Base-by-base conservation (phyloP, 108 stramenopile species). In the Skeletonema menzelii region DNA sequence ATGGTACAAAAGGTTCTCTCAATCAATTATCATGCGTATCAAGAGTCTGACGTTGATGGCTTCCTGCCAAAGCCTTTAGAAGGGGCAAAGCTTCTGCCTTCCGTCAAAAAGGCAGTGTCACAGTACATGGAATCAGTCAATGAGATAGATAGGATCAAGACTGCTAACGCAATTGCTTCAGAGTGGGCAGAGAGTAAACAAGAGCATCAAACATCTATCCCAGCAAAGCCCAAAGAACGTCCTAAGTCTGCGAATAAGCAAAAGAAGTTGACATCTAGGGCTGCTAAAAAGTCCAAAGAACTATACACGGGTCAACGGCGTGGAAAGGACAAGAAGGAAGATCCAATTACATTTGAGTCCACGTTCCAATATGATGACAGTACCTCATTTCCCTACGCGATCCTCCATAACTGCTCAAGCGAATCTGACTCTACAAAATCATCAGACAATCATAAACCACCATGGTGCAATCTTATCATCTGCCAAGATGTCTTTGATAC, bases 401-500 rank as follows among this genome's bases (percentile, higher is more conserved):
- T 70, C 28, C 46, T 72, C 8, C 60, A 67, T 8, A 73, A 73
- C 49, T 46, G 77, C 40, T 73, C 66, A 5, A 66, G 59, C 15
- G 38, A 65, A 46, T 28, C 56, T 7, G 35, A 30, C 3, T 1
- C 47, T 5, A 17, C 53, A 53, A 58, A 64, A 1, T 3, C 37
- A 19, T 5, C 49, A 53, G 22, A 10, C 11, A 8, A 53, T 53
- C 49, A 53, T 4, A 53, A 53, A 22, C 19, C 19, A 10, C 78
- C 60, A 11, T 79, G 78, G 78, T 89, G 87, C 75, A 91, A 92
- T 53, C 75, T 94, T 37, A 87, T 94, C 19, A 86, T 96, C 2
- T 88, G 91, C 65, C 91, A 96, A 60, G 92, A 96, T 64, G 68
- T 93, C 34, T 96, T 96, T 68, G 95, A 96, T 42, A 94, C 87